phyloP scores from a whole-genome alignment of 2,329 filamentous ascomycete genomes.

The Colletotrichum spinosum region DNA sequence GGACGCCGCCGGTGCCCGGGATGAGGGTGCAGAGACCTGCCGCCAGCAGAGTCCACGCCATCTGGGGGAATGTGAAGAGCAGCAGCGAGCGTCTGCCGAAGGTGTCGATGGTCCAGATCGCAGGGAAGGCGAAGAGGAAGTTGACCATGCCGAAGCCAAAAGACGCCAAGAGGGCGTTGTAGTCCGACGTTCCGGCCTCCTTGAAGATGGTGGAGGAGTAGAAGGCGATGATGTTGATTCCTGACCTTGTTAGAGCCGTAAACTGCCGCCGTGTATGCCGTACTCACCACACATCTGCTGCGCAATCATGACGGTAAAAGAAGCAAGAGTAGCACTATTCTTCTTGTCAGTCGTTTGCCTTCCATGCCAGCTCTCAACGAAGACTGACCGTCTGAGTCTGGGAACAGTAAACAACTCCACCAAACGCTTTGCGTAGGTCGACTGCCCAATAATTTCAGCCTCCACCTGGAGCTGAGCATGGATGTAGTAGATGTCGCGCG shows the following conservation, averaged over 20 bases:
- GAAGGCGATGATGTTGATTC: conserved; percentile 62
- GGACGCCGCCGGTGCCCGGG: conserved; percentile 48
- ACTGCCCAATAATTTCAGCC: conserved; percentile 42
- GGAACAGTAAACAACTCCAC: conserved; percentile 69
- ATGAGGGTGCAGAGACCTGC: conserved; percentile 54
- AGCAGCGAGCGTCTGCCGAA: conserved; percentile 72
- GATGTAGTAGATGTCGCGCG: conserved; percentile 72
- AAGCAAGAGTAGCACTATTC: conserved; percentile 71
- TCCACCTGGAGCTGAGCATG: conserved; percentile 51
- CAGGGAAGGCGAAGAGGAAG: conserved; percentile 74
- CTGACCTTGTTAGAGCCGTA: not conserved
- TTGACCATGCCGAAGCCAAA: conserved; percentile 67
- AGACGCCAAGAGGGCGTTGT: conserved; percentile 60
- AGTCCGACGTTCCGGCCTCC: conserved; percentile 49
- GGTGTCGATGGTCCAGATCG: conserved; percentile 75
- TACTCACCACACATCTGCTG: conserved; percentile 69
- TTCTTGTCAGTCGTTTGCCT: not conserved
- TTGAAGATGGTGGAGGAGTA: conserved; percentile 61
- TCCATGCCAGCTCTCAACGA: not conserved
- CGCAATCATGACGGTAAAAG: conserved; percentile 75
- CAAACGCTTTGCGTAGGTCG: conserved; percentile 61
- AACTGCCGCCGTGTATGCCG: too few relatives aligned
- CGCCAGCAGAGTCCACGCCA: conserved; percentile 69
- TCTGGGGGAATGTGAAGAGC: conserved; percentile 74
- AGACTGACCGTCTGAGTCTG: conserved; percentile 55